phyloP scores from a whole-genome alignment of 495 filamentous ascomycete species.

The Lepidopterella palustris region DNA sequence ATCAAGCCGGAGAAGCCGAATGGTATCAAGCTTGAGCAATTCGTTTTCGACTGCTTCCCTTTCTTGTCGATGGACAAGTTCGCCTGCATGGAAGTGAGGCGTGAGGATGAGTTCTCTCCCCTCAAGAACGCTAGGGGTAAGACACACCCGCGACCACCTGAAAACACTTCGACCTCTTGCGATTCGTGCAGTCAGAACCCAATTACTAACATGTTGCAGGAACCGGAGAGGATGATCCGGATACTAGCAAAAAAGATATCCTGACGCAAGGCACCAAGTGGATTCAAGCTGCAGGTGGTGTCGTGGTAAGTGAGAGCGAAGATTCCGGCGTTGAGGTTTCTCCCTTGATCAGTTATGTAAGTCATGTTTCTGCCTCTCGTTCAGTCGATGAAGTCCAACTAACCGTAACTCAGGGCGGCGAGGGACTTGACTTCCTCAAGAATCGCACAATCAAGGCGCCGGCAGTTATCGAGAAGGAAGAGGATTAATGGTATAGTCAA shows the following conservation, averaged over 20 bases:
- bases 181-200: too few relatives aligned
- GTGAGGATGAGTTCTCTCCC: conserved; percentile 97
- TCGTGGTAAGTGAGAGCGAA: conserved; percentile 62
- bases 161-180: too few relatives aligned
- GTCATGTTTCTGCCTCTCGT: conserved; percentile 36
- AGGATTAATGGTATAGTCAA: conserved; percentile 25
- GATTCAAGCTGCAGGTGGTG: conserved; percentile 70
- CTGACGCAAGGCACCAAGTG: conserved; percentile 82
- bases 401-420: conserved; percentile 61
- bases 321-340: conserved; percentile 80
- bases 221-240: conserved; percentile 86
- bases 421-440: conserved; percentile 74
- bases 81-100: conserved; percentile 88
- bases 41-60: conserved; percentile 98
- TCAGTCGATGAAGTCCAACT: conserved; percentile 28
- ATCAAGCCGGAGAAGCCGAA: conserved; percentile 92
- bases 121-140: conserved; percentile 77
- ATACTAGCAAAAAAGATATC: conserved; percentile 85
- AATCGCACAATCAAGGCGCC: conserved; percentile 69
- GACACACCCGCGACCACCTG: too few relatives aligned
- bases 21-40: conserved; percentile 98
- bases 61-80: conserved; percentile 81
- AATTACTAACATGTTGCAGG: conserved; percentile 42
- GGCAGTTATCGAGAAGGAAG: conserved; percentile 69
- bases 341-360: conserved; percentile 91